Conservation (phyloP, 257 asterid genomes). For the Cinchona pubescens region DNA sequence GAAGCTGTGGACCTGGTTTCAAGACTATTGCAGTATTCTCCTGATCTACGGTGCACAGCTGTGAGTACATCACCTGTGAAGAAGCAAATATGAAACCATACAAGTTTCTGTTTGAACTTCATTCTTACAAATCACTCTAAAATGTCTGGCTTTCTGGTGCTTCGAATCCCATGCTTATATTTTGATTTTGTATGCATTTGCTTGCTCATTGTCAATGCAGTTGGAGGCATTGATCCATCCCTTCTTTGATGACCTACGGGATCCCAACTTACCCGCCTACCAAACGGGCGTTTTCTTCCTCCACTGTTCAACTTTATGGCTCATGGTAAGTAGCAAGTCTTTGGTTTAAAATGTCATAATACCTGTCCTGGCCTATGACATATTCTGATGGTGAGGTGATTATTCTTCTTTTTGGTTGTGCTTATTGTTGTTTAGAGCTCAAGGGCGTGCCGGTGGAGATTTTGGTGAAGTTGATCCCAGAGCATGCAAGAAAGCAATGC, state of each 20-base stretch:
- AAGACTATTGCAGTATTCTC: slow-evolving; percentile 79
- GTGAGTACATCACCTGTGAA: slow-evolving; percentile 39
- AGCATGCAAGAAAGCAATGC: slow-evolving; percentile 73
- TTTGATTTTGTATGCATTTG: neutral
- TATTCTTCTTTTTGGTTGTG: neutral
- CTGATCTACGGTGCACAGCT: slow-evolving; percentile 69
- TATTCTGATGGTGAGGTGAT: neutral
- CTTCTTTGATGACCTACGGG: slow-evolving; percentile 66
- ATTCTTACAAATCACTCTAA: neutral
- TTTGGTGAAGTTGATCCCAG: slow-evolving; percentile 63
- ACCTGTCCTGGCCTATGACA: neutral
- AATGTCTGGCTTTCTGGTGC: neutral
- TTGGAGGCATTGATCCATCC: slow-evolving; percentile 64
- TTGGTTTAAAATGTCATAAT: neutral
- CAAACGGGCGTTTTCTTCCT: slow-evolving; percentile 74
- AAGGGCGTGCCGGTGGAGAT: slow-evolving; percentile 60
- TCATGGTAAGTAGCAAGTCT: slow-evolving; percentile 42
- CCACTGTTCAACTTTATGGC: slow-evolving; percentile 78
- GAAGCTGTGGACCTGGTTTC: slow-evolving; percentile 87
- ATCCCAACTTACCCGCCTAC: slow-evolving; percentile 55
- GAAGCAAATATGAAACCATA: neutral
- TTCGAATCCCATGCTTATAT: neutral
- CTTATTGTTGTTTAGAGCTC: slow-evolving; percentile 40
- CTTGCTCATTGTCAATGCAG: slow-evolving; percentile 34
- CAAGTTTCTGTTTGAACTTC: neutral